phyloP scores from a whole-genome alignment of 139 green algal genomes.

The Chlamydomonas sphaeroides region DNA sequence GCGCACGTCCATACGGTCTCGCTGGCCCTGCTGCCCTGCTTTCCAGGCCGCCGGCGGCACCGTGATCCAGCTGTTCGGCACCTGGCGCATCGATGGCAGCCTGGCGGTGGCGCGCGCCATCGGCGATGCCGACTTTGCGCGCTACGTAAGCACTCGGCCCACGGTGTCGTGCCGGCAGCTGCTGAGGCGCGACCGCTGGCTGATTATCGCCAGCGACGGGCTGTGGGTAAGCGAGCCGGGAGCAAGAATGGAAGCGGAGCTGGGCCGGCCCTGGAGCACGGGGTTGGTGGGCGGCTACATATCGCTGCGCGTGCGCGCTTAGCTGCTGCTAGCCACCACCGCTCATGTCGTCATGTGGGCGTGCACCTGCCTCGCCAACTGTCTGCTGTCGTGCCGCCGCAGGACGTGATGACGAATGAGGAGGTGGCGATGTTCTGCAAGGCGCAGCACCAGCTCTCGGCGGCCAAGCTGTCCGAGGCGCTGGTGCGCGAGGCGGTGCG shows the following conservation, averaged over 20 bases:
- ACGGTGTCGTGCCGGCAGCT: conserved; percentile 29
- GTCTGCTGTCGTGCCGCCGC: no score
- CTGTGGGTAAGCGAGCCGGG: conserved; percentile 29
- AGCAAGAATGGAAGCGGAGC: not conserved
- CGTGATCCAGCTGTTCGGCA: conserved; percentile 41
- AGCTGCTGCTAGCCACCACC: no score
- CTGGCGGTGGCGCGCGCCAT: conserved; percentile 38
- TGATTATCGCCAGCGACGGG: conserved; percentile 28
- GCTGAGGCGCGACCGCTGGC: conserved; percentile 20
- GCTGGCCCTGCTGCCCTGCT: no score
- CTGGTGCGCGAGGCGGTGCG: conserved; percentile 31
- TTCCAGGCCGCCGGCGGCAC: conserved; percentile 27
- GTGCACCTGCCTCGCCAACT: no score
- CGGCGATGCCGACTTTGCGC: conserved; percentile 25
- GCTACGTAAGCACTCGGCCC: conserved; percentile 18
- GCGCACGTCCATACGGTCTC: no score
- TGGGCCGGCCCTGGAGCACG: not conserved
- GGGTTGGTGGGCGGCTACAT: not conserved
- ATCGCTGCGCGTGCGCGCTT: no score
- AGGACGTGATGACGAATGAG: conserved; percentile 43
- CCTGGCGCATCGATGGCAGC: conserved; percentile 40
- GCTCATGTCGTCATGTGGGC: no score
- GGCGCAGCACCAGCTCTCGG: conserved; percentile 15
- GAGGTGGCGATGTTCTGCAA: conserved; percentile 35
- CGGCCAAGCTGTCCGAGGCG: conserved; percentile 26